Conservation (phyloP, 441 rosid genomes). For the Corymbia citriodora region DNA sequence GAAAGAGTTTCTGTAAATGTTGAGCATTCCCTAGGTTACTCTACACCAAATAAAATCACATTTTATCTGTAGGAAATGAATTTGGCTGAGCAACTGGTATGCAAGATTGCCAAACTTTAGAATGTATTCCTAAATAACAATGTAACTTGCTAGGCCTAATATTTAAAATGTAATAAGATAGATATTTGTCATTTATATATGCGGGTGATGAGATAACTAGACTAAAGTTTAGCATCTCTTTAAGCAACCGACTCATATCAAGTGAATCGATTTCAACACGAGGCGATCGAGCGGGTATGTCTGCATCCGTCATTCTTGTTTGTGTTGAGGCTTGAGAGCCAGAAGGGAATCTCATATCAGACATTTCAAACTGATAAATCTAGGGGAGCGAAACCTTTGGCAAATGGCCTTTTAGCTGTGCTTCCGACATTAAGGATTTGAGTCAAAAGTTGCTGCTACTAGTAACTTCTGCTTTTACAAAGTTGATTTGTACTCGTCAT, state of each 20-base stretch:
- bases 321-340: neutral
- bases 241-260: accelerated
- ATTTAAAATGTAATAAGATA: neutral
- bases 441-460: neutral
- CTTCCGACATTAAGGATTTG: neutral
- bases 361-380: neutral
- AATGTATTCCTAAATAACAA: neutral
- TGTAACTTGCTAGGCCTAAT: neutral
- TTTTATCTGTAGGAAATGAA: neutral
- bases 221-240: neutral
- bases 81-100: neutral
- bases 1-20: neutral
- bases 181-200: neutral
- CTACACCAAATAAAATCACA: neutral
- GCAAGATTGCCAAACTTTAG: neutral
- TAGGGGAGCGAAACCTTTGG: neutral
- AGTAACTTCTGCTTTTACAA: neutral
- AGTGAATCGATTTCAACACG: neutral
- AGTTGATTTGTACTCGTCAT: neutral
- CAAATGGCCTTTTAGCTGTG: neutral
- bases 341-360: neutral
- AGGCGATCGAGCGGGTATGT: neutral
- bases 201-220: neutral
- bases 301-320: neutral
- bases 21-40: neutral